These are phyloP conservation scores for Aspergillus caelatus DNA, from an alignment of 2,329 filamentous ascomycete species.

Conservation along the genomic window DNA sequence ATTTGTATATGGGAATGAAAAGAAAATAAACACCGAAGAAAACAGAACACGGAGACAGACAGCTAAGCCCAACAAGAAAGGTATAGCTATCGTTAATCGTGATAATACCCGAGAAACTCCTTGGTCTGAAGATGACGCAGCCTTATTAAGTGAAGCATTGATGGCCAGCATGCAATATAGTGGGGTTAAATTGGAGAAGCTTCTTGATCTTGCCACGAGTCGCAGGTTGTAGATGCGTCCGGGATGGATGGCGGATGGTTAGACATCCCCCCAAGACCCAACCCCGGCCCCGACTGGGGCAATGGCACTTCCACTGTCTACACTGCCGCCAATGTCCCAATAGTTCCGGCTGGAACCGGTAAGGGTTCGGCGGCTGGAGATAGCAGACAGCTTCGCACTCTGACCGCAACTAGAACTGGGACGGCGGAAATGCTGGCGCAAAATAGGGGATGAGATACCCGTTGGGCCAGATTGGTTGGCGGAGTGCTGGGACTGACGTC, in stretches of 20 bases:
- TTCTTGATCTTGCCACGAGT: not conserved
- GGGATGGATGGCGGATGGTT: not conserved
- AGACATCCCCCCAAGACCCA: constrained; percentile 74
- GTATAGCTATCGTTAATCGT: not conserved
- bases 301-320: constrained; percentile 74
- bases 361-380: constrained; percentile 62
- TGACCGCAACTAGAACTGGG: constrained; percentile 76
- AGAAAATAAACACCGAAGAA: not conserved
- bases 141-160: constrained; percentile 1
- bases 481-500: constrained; percentile 51
- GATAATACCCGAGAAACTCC: constrained; percentile 10
- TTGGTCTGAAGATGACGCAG: not conserved
- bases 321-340: constrained; percentile 85
- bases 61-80: not conserved
- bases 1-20: not conserved
- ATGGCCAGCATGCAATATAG: constrained; percentile 21
- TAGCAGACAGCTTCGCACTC: constrained; percentile 75
- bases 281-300: constrained; percentile 69
- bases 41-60: not conserved
- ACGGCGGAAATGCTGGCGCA: constrained; percentile 50
- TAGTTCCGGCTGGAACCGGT: constrained; percentile 77
- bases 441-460: constrained; percentile 36
- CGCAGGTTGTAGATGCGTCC: not conserved
- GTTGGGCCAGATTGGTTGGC: constrained; percentile 26
- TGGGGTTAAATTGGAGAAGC: not conserved